These are phyloP conservation scores for Glycine soja DNA, from an alignment of 306 rosid species.

Conservation along the genomic window DNA sequence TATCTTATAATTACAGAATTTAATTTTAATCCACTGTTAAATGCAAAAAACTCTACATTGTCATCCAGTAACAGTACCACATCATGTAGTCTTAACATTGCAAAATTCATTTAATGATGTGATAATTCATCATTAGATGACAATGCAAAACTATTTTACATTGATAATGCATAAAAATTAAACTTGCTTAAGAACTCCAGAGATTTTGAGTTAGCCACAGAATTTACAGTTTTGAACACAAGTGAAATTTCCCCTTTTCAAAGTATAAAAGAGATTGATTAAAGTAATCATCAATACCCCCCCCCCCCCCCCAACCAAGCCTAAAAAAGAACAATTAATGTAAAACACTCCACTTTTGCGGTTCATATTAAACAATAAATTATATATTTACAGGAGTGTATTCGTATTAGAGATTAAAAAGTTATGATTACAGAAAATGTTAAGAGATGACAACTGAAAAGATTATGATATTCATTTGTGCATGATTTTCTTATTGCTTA, in stretches of 20 bases:
- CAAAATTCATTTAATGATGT: constrained; percentile 30
- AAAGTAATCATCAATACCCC: too few relatives aligned
- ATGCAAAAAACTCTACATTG: neutral
- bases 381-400: too few relatives aligned
- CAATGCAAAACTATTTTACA: constrained; percentile 4
- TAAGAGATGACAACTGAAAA: neutral
- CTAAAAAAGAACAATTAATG: too few relatives aligned
- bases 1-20: constrained; percentile 21
- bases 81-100: neutral
- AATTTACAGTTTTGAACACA: constrained; percentile 19
- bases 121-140: neutral
- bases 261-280: too few relatives aligned
- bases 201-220: constrained; percentile 23
- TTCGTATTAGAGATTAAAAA: too few relatives aligned
- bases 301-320: too few relatives aligned
- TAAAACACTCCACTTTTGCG: too few relatives aligned
- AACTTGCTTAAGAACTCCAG: constrained; percentile 29
- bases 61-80: neutral
- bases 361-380: too few relatives aligned
- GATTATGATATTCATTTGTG: constrained; percentile 9
- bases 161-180: constrained; percentile 16
- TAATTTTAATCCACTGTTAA: constrained; percentile 7
- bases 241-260: too few relatives aligned
- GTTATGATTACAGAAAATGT: too few relatives aligned
- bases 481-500: constrained; percentile 13